Evolutionary conservation across 768 basidiomycete genomes (phyloP), one percentile per base, ranked within the genome.

Genomic region (Lactifluus volemus): DNA sequence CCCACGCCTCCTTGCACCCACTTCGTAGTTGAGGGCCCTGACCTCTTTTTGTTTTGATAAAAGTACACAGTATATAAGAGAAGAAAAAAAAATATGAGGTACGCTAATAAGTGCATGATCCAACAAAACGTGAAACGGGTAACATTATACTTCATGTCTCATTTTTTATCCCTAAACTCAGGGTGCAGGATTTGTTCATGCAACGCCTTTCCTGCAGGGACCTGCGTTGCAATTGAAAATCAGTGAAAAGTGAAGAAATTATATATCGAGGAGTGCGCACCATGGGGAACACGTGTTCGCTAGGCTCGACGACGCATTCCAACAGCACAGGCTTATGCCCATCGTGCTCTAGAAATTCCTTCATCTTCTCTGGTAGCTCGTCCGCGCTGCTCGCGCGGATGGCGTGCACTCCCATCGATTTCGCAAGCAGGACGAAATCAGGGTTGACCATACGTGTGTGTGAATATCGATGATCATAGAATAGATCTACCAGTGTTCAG

Each of bases 301-400:
- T 83, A 69, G 77, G 81, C 74, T 88, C 25, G 2, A 25, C 25
- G 25, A 25, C 25, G 25, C 25, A 25, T 75, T 99, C 97, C 79
- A 99, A 77, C 64, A 99, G 73, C 45, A 98, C 81, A 3, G 97
- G 97, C 74, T 83, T 87, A 59, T 79, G 81, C 60, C 82, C 85
- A 67, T 96, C 90, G 71, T 95, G 96, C 76, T 95, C 95, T 65
- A 99, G 79, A 77, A 99, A 95, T 79, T 98, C 94, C 78, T 94
- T 94, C 96, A 99, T 98, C 81, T 89, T 97, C 39, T 81, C 84
- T 0, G 93, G 92, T 9, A 99, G 80, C 57, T 99, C 94, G 47
- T 79, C 85, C 1, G 79, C 70, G 32, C 70, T 81, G 53, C 77
- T 74, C 72, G 87, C 91, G 62, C 91, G 81, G 68, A 98, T 84